These are phyloP conservation scores for Colletotrichum melonis DNA, from an alignment of 2,329 filamentous ascomycete genomes.

Conservation along the genomic window DNA sequence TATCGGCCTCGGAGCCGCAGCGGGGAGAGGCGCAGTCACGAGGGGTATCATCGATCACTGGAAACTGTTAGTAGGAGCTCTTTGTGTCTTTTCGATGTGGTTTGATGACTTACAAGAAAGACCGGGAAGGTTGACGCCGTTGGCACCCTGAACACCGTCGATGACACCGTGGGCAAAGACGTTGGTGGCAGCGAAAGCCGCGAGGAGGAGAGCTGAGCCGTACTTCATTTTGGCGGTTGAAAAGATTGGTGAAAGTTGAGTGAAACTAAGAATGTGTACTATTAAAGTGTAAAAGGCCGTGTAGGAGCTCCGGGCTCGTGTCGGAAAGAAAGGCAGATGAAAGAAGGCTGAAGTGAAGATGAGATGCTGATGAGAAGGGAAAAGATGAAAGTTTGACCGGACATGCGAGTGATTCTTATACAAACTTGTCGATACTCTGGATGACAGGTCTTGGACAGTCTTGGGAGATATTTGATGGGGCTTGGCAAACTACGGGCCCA, in stretches of 20 bases:
- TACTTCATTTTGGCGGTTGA: constrained; percentile 35
- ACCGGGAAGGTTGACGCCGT: constrained; percentile 71
- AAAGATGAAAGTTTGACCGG: constrained; percentile 4
- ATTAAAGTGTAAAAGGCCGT: constrained; percentile 11
- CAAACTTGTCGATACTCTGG: constrained; percentile 29
- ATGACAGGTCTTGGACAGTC: constrained; percentile 27
- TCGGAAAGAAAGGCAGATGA: constrained; percentile 33
- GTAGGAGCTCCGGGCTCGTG: constrained; percentile 34
- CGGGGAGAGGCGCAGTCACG: constrained; percentile 71
- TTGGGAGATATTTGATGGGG: constrained; percentile 28
- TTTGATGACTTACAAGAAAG: constrained; percentile 45
- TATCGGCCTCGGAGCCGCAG: constrained; percentile 75
- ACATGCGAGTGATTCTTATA: constrained; percentile 32
- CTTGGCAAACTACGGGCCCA: constrained; percentile 28
- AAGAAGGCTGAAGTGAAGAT: constrained; percentile 30
- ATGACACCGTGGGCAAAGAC: constrained; percentile 69
- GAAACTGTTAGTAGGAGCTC: neutral
- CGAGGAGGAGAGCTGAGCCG: constrained; percentile 51
- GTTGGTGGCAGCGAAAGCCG: constrained; percentile 49
- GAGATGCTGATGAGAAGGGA: constrained; percentile 24
- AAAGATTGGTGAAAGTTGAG: constrained; percentile 26
- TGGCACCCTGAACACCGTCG: constrained; percentile 66
- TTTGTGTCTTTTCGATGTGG: neutral
- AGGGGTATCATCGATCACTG: constrained; percentile 73
- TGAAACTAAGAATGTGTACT: neutral